Base-by-base conservation (phyloP, 805 yeast genomes). In the Nakazawaea ernobii region DNA sequence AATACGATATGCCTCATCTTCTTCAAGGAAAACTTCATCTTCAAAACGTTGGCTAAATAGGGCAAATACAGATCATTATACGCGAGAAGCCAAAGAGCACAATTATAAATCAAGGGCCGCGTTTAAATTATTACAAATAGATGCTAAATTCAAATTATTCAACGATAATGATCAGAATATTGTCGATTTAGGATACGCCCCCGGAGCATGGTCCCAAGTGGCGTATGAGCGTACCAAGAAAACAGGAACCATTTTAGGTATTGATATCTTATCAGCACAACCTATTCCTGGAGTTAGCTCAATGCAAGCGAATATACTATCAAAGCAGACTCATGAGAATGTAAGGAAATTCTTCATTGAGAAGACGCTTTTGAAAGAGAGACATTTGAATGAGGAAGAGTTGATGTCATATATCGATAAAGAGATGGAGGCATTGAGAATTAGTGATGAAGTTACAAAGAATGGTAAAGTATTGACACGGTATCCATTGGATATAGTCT, bases 191-290 rank as follows among this genome's bases (percentile, higher is more conserved):
- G 96, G 97, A 0, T 90, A 81, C 62, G 95, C 96, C 0, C 97
- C 97, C 0, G 97, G 97, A 0, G 90, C 96, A 3, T 89, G 97
- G 97, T 79, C 92, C 8, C 96, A 89, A 60, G 91, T 88, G 1
- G 91, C 92, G 0, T 66, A 75, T 8, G 77, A 77, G 45, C 62
- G 75, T 47, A 72, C 80, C 1, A 58, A 62, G 15, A 73, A 74
- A 1, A 59, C 66, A 1, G 84, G 89, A 0, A 67, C 72, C 17
- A 79, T 89, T 3, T 59, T 89, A 10, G 97, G 97, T 5, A 86
- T 90, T 9, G 97, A 94, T 65, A 71, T 94, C 32, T 70, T 92
- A 17, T 84, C 87, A 7, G 77, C 82, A 45, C 72, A 75, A 14
- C 97, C 97, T 0, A 96, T 97, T 0, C 57, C 60, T 3, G 97